Conservation (phyloP, 2,329 filamentous ascomycete species). For the Talaromyces sp. region DNA sequence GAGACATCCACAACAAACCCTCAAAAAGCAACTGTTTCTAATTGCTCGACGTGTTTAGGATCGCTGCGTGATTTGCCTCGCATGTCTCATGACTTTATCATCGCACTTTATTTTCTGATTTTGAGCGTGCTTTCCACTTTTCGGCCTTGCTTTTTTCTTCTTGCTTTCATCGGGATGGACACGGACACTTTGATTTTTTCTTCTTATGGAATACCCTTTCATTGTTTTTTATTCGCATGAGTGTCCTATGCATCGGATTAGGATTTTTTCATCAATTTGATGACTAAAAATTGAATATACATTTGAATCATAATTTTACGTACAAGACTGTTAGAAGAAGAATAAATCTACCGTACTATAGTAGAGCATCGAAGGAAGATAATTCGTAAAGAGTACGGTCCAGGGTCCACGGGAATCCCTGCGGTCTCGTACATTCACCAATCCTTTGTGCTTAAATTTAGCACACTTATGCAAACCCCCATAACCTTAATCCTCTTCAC, state of each 20-base stretch:
- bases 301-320: background rate
- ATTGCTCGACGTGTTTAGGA: constrained; percentile 17
- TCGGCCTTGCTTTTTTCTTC: constrained; percentile 4
- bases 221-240: constrained; percentile 3
- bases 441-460: background rate
- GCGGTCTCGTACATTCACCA: background rate
- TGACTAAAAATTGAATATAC: constrained; percentile 6
- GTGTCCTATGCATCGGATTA: constrained; percentile 8
- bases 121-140: constrained; percentile 19
- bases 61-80: constrained; percentile 17
- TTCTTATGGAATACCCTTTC: constrained; percentile 8
- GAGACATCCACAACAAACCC: background rate
- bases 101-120: constrained; percentile 11
- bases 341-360: too few species aligned
- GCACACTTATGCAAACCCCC: too few species aligned
- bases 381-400: too few species aligned
- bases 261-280: constrained; percentile 4
- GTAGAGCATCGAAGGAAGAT: too few species aligned
- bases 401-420: background rate
- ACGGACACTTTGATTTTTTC: background rate
- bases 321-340: too few species aligned
- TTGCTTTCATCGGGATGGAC: constrained; percentile 11
- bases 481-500: too few species aligned
- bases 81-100: background rate
- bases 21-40: constrained; percentile 9